Evolutionary conservation across 2,329 filamentous ascomycete genomes (phyloP), one percentile per base, ranked within the genome.

Genomic region (Biscogniauxia sp.): DNA sequence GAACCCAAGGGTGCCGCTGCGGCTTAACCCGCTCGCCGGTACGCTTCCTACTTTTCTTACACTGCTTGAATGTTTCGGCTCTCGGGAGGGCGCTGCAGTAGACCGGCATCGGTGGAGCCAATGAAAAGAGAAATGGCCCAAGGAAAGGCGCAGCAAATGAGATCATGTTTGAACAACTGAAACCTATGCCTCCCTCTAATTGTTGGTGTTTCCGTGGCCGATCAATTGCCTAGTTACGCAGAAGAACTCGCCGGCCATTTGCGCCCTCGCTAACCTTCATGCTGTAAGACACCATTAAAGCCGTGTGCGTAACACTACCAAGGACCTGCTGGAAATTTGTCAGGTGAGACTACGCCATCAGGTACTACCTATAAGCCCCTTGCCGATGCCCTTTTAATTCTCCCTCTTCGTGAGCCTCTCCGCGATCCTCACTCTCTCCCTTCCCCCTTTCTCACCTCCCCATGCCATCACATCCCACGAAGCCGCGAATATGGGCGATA

Each of bases 1-100:
- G 68, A 71, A 37, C 69, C 69, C 15, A 67, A 63, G 37, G 37
- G 37, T 17, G 13, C 37, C 5, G 15, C 37, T 6, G 37, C 37
- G 15, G 37, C 37, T 17, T 45, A 45, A 13, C 15, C 15, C 37
- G 37, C 15, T n/a, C 11, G 11, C n/a, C 37, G 28, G 28, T 32
- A 32, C 28, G 28, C 28, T 13, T 5, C 11, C 28, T 32, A 32
- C 7, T 7, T 13, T 32, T 8, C 28, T 32, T 32, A 32, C 28
- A 3, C 9, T n/a, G n/a, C 13, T 11, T 45, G 37, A 6, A 17
- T 45, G 37, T 45, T 45, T 45, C 37, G 37, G 37, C 15, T n/a
- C 11, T 45, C 37, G 37, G 15, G 37, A 45, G 17, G 37, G 13
- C 5, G 15, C 3, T 45, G 37, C 15, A 45, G 37, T 45, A 45